Evolutionary conservation across 1,284 basidiomycete species (phyloP).

Genomic region (Acaromyces ingoldii): DNA sequence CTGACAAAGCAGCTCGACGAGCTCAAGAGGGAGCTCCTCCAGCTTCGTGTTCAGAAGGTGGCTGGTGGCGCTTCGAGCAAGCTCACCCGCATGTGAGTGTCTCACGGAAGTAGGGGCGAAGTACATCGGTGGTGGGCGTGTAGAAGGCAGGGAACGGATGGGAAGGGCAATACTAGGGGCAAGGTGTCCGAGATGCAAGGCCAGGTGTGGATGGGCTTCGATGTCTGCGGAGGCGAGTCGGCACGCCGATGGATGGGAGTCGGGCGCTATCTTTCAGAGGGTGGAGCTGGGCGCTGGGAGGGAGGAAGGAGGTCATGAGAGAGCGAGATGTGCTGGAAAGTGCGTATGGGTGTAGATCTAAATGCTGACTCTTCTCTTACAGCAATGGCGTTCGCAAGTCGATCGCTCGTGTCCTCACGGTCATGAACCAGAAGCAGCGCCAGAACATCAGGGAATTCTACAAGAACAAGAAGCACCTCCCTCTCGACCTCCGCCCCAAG

Average conservation of each 20-base stretch:
- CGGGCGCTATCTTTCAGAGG: too few species aligned
- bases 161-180: neutral
- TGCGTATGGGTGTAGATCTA: too few species aligned
- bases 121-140: neutral
- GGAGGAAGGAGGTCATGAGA: too few species aligned
- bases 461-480: constrained; percentile 93
- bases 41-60: constrained; percentile 92
- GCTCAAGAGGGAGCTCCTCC: constrained; percentile 89
- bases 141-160: neutral
- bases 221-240: too few species aligned
- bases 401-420: constrained; percentile 95
- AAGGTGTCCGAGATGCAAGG: too few species aligned
- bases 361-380: constrained; percentile 16
- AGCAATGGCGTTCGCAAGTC: constrained; percentile 97
- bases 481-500: constrained; percentile 96
- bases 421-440: constrained; percentile 97
- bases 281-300: too few species aligned
- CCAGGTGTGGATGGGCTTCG: too few species aligned
- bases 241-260: too few species aligned
- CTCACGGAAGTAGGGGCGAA: neutral
- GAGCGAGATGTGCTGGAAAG: too few species aligned
- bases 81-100: constrained; percentile 89
- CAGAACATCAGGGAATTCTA: constrained; percentile 96
- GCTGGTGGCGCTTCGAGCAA: constrained; percentile 92
- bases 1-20: constrained; percentile 89